Conservation (phyloP, 2,329 filamentous ascomycete genomes). For the Botrytis galanthina region DNA sequence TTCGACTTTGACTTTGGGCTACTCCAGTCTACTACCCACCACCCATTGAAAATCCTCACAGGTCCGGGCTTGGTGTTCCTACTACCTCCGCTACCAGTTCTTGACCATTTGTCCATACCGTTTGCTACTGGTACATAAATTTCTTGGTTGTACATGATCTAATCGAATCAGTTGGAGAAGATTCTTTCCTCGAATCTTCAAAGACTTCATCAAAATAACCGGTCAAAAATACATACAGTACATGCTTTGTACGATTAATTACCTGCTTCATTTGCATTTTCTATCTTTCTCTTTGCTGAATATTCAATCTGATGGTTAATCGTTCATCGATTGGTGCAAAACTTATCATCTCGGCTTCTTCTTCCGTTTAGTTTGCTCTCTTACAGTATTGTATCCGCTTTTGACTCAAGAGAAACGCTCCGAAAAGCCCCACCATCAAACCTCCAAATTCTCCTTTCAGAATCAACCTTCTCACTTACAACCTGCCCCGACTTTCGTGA, state of each 20-base stretch:
- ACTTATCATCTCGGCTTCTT: slow-evolving; percentile 16
- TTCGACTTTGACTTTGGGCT: background rate
- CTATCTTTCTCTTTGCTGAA: background rate
- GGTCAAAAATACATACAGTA: background rate
- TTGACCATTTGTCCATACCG: background rate
- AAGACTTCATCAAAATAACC: background rate
- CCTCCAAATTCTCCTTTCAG: slow-evolving; percentile 23
- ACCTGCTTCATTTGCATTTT: background rate
- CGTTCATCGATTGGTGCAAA: slow-evolving; percentile 12
- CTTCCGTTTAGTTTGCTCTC: slow-evolving; percentile 9
- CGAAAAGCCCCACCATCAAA: slow-evolving; percentile 24
- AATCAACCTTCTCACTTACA: slow-evolving; percentile 15
- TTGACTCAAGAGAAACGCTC: slow-evolving; percentile 20
- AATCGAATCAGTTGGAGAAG: background rate
- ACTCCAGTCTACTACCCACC: background rate
- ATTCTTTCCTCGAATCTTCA: background rate
- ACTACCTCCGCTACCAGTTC: background rate
- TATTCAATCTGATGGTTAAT: background rate
- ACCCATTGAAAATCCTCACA: background rate
- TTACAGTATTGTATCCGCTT: slow-evolving; percentile 11
- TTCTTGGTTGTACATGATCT: slow-evolving; percentile 4
- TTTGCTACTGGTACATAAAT: background rate
- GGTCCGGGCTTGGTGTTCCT: background rate
- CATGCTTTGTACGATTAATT: background rate
- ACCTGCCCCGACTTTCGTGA: slow-evolving; percentile 19